Conservation (phyloP, 805 yeast species). For the Metschnikowia lachancei region DNA sequence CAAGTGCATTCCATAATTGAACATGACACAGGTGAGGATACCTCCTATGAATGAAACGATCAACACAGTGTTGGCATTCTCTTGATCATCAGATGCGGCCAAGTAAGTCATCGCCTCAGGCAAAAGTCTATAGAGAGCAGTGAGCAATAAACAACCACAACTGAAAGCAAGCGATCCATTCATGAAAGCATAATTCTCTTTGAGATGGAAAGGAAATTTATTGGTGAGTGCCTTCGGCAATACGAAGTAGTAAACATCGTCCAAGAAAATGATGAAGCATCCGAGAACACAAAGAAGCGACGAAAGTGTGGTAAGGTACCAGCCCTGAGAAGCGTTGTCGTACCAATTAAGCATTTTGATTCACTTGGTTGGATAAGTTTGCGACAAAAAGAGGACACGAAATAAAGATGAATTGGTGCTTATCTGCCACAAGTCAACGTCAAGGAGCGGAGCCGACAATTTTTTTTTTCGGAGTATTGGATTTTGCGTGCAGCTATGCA, state of each 20-base stretch:
- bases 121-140: constrained; percentile 72
- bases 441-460: not conserved
- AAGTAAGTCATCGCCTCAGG: constrained; percentile 62
- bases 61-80: constrained; percentile 34
- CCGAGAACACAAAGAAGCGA: constrained; percentile 74
- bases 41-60: constrained; percentile 57
- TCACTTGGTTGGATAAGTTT: too few species aligned
- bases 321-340: constrained; percentile 44
- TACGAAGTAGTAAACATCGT: constrained; percentile 45
- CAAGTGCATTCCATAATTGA: constrained; percentile 68
- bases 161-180: constrained; percentile 74
- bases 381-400: too few species aligned
- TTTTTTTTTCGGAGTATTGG: not conserved
- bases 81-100: constrained; percentile 19
- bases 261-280: constrained; percentile 60
- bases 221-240: constrained; percentile 43
- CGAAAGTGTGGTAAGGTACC: constrained; percentile 63
- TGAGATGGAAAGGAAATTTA: constrained; percentile 49
- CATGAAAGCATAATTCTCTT: constrained; percentile 61
- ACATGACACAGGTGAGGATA: constrained; percentile 50
- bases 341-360: constrained; percentile 3
- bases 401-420: too few species aligned
- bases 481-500: not conserved
- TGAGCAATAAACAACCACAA: constrained; percentile 78
- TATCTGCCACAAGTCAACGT: too few species aligned